Base-by-base conservation (phyloP, 148 eudicot genomes). In the Chenopodium suecicum region DNA sequence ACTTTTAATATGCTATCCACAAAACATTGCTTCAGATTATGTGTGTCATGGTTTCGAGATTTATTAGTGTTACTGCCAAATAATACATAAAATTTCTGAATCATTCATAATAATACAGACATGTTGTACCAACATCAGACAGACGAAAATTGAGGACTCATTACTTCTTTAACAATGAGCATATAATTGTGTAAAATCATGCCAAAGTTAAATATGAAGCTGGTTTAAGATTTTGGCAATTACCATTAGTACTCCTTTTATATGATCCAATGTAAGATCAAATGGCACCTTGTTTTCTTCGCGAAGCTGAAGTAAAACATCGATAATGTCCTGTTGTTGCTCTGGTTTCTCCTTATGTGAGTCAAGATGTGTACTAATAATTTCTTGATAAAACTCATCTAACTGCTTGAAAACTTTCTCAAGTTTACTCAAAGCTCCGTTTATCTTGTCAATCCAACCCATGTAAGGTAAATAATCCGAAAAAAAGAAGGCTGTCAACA, bases 221-320 rank as follows among this genome's bases (percentile, higher is more conserved):
- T 22, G 32, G 0, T 19, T 48, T 16, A 37, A 27, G 44, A 16
- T 22, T 60, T 12, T 48, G 23, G 58, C 2, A 6, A 32, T 60
- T 82, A 82, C 84, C 84, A 82, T 70, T 17, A 82, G 11, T 31
- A 82, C n/a, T 16, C 75, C 83, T 37, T 77, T 80, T 63, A 73
- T 64, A 27, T 80, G 71, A 67, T 73, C 54, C 22, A 70, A 13
- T 6, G 81, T 78, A 22, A 78, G 65, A 9, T 68, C 20, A 68
- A 78, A 48, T 23, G 62, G 23, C 16, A 62, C 17, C 23, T 22
- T 19, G 34, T 27, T 29, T 32, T 79, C 75, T 60, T 56, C 46
- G 9, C 75, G 75, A 9, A 79, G 67, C 25, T 70, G 81, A 19
- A 79, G 75, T 14, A 79, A 50, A 79, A 79, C 75, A 79, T 70